Evolutionary conservation across 2,329 filamentous ascomycete species (phyloP).

Genomic region (Exserohilum rostratum): DNA sequence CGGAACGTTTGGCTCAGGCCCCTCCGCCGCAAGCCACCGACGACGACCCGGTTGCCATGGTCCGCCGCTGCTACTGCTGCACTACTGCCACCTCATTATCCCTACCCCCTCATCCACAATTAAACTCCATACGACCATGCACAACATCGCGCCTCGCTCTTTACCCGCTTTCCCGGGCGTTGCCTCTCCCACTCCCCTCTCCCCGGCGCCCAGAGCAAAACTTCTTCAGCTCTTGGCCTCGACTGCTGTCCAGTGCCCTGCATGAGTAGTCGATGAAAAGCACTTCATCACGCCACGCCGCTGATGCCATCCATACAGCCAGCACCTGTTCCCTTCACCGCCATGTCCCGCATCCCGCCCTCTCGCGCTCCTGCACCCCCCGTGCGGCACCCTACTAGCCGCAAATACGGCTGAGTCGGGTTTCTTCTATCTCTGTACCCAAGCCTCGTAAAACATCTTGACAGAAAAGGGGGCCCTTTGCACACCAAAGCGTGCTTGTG

Average conservation of each 20-base stretch:
- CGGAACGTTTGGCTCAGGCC: constrained; percentile 1
- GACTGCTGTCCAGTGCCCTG: constrained; percentile 9
- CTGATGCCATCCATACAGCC: constrained; percentile 8
- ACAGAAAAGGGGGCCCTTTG: constrained; percentile 5
- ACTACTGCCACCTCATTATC: constrained; percentile 11
- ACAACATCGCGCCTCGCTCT: constrained; percentile 1
- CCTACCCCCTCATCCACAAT: constrained; percentile 6
- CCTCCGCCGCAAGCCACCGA: not conserved
- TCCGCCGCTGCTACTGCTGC: not conserved
- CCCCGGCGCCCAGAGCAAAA: too few relatives aligned
- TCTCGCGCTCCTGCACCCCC: not conserved
- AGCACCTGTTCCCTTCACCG: constrained; percentile 14
- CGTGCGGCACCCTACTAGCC: not conserved
- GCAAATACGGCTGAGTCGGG: constrained; percentile 4
- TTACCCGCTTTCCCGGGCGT: constrained; percentile 3
- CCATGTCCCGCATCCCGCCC: constrained; percentile 3
- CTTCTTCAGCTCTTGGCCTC: constrained; percentile 4
- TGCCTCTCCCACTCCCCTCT: not conserved
- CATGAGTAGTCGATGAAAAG: constrained; percentile 12
- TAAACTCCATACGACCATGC: not conserved
- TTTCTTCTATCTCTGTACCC: constrained; percentile 2
- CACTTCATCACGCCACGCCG: constrained; percentile 17
- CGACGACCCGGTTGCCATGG: not conserved
- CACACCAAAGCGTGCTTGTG: constrained; percentile 3
- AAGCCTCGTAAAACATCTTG: not conserved